Base-by-base conservation (phyloP, 345 rosid species). In the Diplotaxis tenuifolia region DNA sequence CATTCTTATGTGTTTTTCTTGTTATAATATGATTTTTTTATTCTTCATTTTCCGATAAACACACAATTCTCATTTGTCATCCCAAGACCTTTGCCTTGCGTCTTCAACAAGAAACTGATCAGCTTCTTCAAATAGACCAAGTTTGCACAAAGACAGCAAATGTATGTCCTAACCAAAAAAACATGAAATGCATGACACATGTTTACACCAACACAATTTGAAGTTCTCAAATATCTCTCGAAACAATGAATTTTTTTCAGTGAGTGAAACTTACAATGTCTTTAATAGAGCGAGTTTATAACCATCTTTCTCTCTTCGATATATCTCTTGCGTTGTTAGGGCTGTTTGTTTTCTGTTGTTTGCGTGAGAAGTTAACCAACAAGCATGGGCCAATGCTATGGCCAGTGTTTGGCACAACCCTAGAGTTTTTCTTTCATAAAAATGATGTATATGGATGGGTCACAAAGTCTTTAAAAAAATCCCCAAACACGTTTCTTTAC, bases 331-430 rank as follows among this genome's bases (percentile, higher is more conserved):
- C 89, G 4, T 72, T 81, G 34, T 65, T 84, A 11, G 84, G 84
- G 14, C 45, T 89, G 18, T 82, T 92, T 73, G 18, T 84, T 68
- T 84, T 84, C 65, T 77, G 84, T 19, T 88, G 88, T 27, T 47
- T 83, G 9, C 71, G 69, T 32, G 85, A 88, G 69, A 84, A 75
- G 66, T 16, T 88, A 55, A 67, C 72, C 4, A 86, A 80, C 59
- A 86, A 81, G 59, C 82, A 83, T 19, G 76, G 72, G 6, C 89
- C 88, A 2, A 88, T 79, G 87, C 14, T 80, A 1, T 88, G 95
- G 95, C 91, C 96, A 1, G 83, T 86, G 50, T 34, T 93, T 0
- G 95, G 96, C 20, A 68, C 83, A 27, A 12, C 82, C 10, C 88
- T 88, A 2, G 75, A 84, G 14, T 28, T 84, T 7, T 54, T 82